A percentile compares a stretch with the other conserved stretches of the same genome.
Evolutionary conservation across 225 moss, liverwort and hornwort species (phyloP).

Genomic region (Polytrichum commune): DNA sequence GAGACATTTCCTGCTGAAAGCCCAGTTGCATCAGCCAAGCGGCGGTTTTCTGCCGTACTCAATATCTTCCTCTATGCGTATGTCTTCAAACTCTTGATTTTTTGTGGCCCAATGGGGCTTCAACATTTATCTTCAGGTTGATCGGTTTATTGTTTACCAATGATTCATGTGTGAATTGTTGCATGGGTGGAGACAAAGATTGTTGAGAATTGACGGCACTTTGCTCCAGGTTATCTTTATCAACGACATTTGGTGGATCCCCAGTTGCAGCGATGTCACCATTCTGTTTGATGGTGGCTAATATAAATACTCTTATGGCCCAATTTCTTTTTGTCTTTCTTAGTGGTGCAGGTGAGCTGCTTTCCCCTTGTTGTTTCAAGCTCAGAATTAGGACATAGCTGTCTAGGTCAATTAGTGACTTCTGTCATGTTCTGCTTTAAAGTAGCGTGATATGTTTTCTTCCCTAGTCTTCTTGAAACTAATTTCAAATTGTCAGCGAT

Average conservation of each 20-base stretch:
- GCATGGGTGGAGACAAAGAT: constrained; percentile 1
- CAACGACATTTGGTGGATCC: constrained; percentile 92
- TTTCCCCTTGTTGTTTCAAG: neutral
- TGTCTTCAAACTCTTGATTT: constrained; percentile 18
- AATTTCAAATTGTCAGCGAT: too few relatives aligned
- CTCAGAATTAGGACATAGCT: too few relatives aligned
- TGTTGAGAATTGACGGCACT: neutral
- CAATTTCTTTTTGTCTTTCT: constrained; percentile 98
- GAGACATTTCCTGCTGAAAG: constrained; percentile 36
- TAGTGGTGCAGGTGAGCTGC: constrained; percentile 82
- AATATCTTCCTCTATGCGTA: constrained; percentile 98
- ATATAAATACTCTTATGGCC: constrained; percentile 91
- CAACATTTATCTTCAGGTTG: too few relatives aligned
- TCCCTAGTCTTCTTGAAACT: too few relatives aligned
- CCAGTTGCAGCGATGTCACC: constrained; percentile 86
- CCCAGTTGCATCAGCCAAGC: constrained; percentile 58
- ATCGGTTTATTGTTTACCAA: too few relatives aligned
- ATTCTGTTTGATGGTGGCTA: constrained; percentile 82
- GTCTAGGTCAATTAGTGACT: too few relatives aligned
- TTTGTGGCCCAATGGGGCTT: too few relatives aligned
- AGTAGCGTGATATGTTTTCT: too few relatives aligned
- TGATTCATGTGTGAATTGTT: too few relatives aligned
- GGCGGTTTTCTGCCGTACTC: constrained; percentile 56
- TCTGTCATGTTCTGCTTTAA: too few relatives aligned
- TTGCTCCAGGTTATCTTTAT: constrained; percentile 81